phyloP scores from a whole-genome alignment of 805 yeast genomes.

The Starmerella vaccinii region DNA sequence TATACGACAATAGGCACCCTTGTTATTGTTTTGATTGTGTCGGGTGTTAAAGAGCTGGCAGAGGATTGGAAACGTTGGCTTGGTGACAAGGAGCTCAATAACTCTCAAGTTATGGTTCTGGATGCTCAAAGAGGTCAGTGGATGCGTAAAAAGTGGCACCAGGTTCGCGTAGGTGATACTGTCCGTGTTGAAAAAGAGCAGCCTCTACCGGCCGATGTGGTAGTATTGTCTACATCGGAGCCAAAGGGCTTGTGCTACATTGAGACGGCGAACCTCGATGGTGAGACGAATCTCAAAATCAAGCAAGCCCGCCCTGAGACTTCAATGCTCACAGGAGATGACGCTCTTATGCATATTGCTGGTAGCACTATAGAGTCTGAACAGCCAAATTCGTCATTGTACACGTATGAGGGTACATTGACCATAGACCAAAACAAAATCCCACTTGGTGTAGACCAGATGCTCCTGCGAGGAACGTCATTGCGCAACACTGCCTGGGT shows the following conservation, averaged over 20 bases:
- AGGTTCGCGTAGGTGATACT: slow-evolving; percentile 83
- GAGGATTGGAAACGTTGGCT: slow-evolving; percentile 83
- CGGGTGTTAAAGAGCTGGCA: slow-evolving; percentile 81
- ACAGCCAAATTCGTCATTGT: slow-evolving; percentile 85
- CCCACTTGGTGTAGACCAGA: slow-evolving; percentile 80
- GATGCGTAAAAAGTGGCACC: slow-evolving; percentile 64
- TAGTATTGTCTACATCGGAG: slow-evolving; percentile 80
- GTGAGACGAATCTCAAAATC: slow-evolving; percentile 92
- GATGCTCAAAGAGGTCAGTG: slow-evolving; percentile 51
- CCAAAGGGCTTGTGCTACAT: slow-evolving; percentile 97
- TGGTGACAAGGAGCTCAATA: slow-evolving; percentile 83
- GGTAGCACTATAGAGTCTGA: slow-evolving; percentile 63
- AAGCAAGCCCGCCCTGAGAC: slow-evolving; percentile 83
- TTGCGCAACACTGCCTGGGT: slow-evolving; percentile 92
- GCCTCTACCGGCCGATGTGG: slow-evolving; percentile 86
- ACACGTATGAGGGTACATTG: slow-evolving; percentile 88
- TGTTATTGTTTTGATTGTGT: slow-evolving; percentile 70
- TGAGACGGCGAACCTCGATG: slow-evolving; percentile 95
- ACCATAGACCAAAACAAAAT: slow-evolving; percentile 36
- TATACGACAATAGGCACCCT: slow-evolving; percentile 92
- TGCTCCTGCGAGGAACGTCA: slow-evolving; percentile 90
- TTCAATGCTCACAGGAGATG: slow-evolving; percentile 55
- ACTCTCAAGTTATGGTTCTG: slow-evolving; percentile 61
- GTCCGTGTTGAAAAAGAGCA: slow-evolving; percentile 77
- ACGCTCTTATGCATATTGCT: slow-evolving; percentile 41